Percentiles rank a stretch among this genome's conserved stretches.
phyloP scores from a whole-genome alignment of 441 rosid species.

The Francoa sonchifolia region DNA sequence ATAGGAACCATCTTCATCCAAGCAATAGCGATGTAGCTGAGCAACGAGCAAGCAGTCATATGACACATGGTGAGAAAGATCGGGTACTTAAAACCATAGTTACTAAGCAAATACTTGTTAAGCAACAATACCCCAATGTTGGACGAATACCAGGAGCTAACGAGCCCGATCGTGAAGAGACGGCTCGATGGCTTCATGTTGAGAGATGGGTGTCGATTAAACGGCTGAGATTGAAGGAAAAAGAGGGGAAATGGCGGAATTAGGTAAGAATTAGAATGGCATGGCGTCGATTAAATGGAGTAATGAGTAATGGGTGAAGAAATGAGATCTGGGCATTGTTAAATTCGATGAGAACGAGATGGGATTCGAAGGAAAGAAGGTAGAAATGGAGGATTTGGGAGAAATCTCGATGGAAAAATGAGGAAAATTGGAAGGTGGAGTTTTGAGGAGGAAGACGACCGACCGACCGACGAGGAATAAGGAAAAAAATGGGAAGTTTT shows the following conservation, averaged over 20 bases:
- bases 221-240: background rate
- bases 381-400: background rate
- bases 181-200: slow-evolving; percentile 12
- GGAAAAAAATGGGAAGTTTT: no score
- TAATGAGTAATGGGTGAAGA: background rate
- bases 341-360: background rate
- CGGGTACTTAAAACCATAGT: slow-evolving; percentile 84
- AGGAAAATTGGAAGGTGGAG: no score
- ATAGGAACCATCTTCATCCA: slow-evolving; percentile 90
- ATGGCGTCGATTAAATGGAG: background rate
- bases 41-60: slow-evolving; percentile 80
- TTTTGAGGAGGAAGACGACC: no score
- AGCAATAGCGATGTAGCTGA: slow-evolving; percentile 74
- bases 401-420: background rate
- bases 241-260: background rate
- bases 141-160: slow-evolving; percentile 71
- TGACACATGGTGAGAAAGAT: slow-evolving; percentile 92
- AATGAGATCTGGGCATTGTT: background rate
- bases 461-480: no score
- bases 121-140: slow-evolving; percentile 79
- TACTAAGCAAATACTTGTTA: slow-evolving; percentile 75
- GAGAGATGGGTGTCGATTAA: background rate
- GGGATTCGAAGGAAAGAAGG: background rate
- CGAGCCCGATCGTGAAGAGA: slow-evolving; percentile 68
- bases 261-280: background rate